phyloP scores from a whole-genome alignment of 345 rosid species.

The Arabis hirsuta region DNA sequence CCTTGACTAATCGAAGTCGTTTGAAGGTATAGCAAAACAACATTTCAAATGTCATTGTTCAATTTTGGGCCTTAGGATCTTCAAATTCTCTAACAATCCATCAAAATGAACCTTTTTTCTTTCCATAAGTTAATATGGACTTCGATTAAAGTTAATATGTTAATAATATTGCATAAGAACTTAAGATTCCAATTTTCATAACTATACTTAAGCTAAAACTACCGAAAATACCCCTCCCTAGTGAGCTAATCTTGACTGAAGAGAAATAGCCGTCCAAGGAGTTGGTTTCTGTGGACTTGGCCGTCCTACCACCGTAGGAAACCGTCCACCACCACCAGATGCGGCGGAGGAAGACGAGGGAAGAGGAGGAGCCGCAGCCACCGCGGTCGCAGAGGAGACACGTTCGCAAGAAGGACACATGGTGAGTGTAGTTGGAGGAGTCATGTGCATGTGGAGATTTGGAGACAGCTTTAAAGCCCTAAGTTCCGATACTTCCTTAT shows the following conservation, averaged over 20 bases:
- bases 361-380: neutral
- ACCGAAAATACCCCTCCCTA: slow-evolving; percentile 25
- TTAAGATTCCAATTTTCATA: neutral
- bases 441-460: slow-evolving; percentile 74
- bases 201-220: slow-evolving; percentile 6
- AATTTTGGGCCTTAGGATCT: too few species aligned
- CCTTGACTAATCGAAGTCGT: too few species aligned
- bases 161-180: neutral
- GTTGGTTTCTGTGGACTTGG: slow-evolving; percentile 35
- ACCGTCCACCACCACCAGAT: slow-evolving; percentile 12
- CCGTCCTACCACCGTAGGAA: slow-evolving; percentile 29
- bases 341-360: neutral
- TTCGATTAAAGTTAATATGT: neutral
- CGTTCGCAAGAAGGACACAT: slow-evolving; percentile 95
- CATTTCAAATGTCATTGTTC: too few species aligned
- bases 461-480: slow-evolving; percentile 80
- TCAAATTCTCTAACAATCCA: too few species aligned
- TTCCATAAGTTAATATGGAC: too few species aligned
- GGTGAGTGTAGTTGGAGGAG: slow-evolving; percentile 86
- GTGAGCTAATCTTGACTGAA: slow-evolving; percentile 27
- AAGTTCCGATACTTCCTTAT: slow-evolving; percentile 83
- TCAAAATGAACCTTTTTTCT: too few species aligned
- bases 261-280: slow-evolving; percentile 36
- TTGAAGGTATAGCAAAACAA: too few species aligned
- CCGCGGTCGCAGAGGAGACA: slow-evolving; percentile 47